Conservation (phyloP, 2,329 filamentous ascomycete genomes). For the Annulohypoxylon truncatum region DNA sequence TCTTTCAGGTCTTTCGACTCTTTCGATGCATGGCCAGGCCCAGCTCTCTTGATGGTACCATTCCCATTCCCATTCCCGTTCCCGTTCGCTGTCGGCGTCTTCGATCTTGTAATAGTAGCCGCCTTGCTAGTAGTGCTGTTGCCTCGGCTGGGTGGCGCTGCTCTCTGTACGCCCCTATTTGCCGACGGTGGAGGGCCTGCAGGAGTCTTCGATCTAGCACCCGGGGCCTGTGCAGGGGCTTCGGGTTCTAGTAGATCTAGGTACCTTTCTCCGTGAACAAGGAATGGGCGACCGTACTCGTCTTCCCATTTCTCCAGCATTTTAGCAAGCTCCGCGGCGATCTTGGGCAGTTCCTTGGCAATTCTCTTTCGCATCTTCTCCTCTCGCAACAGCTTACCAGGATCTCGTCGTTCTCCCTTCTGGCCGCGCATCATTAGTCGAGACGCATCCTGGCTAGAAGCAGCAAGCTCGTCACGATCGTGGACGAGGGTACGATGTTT, state of each 20-base stretch:
- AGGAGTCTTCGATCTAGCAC: constrained; percentile 80
- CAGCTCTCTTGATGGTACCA: constrained; percentile 50
- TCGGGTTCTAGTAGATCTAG: constrained; percentile 82
- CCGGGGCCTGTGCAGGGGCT: constrained; percentile 68
- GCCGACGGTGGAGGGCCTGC: constrained; percentile 67
- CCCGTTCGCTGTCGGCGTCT: constrained; percentile 65
- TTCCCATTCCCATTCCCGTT: constrained; percentile 47
- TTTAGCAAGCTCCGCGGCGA: constrained; percentile 84
- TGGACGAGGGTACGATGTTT: constrained; percentile 83
- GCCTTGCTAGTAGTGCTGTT: constrained; percentile 54
- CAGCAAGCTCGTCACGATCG: constrained; percentile 87
- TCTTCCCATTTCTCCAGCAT: constrained; percentile 90
- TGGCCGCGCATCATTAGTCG: constrained; percentile 90
- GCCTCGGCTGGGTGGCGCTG: constrained; percentile 51
- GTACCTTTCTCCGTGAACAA: constrained; percentile 92
- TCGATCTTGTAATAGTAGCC: constrained; percentile 57
- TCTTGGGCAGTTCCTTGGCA: constrained; percentile 92
- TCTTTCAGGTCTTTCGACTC: constrained; percentile 53
- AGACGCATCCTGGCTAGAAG: constrained; percentile 94
- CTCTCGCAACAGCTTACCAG: constrained; percentile 90
- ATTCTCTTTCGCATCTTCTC: constrained; percentile 99
- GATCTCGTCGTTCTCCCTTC: constrained; percentile 94
- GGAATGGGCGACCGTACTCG: constrained; percentile 91
- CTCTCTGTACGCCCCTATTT: constrained; percentile 52
- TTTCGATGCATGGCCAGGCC: constrained; percentile 45